Conservation (phyloP, 2,329 filamentous ascomycete species). For the Diaporthe citriasiana region DNA sequence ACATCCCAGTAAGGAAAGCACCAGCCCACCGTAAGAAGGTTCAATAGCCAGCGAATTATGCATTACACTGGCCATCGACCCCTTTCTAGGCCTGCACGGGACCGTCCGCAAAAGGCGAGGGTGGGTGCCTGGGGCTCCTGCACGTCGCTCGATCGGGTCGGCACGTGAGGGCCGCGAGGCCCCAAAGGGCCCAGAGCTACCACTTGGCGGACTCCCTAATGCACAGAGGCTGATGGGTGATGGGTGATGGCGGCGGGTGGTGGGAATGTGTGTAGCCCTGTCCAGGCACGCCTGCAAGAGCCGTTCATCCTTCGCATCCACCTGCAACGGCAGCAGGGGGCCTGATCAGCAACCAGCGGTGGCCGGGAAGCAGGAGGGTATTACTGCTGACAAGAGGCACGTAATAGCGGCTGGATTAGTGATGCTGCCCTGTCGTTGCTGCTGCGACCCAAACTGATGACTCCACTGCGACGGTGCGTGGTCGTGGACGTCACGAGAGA, state of each 20-base stretch:
- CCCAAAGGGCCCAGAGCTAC: background rate
- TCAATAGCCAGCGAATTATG: slow-evolving; percentile 15
- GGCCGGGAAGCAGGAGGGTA: background rate
- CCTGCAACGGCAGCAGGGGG: slow-evolving; percentile 9
- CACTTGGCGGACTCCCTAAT: background rate
- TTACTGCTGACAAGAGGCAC: background rate
- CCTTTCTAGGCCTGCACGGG: slow-evolving; percentile 29
- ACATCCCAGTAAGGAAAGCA: background rate
- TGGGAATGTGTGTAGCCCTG: slow-evolving; percentile 11
- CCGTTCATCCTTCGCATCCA: slow-evolving; percentile 28
- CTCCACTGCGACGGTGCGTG: background rate
- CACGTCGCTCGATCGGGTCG: slow-evolving; percentile 34
- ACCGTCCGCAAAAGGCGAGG: slow-evolving; percentile 31
- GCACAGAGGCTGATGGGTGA: background rate
- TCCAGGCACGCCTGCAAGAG: slow-evolving; percentile 26
- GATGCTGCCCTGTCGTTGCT: background rate
- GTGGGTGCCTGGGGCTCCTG: slow-evolving; percentile 6
- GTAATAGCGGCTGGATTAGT: background rate
- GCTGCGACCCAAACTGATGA: slow-evolving; percentile 6
- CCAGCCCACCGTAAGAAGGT: background rate
- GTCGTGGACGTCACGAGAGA: slow-evolving; percentile 19
- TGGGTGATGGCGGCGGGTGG: background rate
- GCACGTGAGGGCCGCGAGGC: slow-evolving; percentile 26
- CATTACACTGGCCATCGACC: slow-evolving; percentile 16
- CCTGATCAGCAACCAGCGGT: slow-evolving; percentile 5